A percentile compares a stretch with the other conserved stretches of the same genome.
phyloP scores from a whole-genome alignment of 345 rosid genomes.

The Euphorbia peplus region DNA sequence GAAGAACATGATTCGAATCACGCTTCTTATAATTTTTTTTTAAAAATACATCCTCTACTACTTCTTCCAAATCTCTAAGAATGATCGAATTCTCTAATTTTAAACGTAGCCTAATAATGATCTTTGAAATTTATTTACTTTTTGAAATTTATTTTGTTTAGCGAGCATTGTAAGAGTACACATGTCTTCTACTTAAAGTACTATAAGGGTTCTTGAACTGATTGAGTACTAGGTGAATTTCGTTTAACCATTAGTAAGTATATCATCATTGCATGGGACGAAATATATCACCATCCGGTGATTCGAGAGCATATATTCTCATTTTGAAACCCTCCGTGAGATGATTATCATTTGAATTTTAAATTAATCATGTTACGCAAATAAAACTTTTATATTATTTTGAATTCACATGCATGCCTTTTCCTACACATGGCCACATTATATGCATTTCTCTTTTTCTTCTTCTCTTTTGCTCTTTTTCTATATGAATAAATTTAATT shows the following conservation, averaged over 20 bases:
- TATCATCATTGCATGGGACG: constrained; percentile 3
- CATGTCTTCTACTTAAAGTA: too few relatives aligned
- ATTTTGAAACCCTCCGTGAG: not conserved
- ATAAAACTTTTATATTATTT: not conserved
- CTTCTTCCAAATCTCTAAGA: too few relatives aligned
- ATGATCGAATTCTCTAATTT: too few relatives aligned
- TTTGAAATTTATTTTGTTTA: too few relatives aligned
- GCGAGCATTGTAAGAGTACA: constrained; percentile 22
- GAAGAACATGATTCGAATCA: too few relatives aligned
- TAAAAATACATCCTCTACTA: too few relatives aligned
- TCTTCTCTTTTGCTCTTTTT: not conserved
- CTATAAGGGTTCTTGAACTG: too few relatives aligned
- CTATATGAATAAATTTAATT: not conserved
- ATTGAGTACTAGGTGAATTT: constrained; percentile 33
- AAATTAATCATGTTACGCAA: not conserved
- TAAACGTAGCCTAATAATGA: too few relatives aligned
- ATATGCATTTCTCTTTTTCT: not conserved
- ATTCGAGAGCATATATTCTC: constrained; percentile 9
- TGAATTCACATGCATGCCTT: not conserved
- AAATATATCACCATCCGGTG: constrained; percentile 4
- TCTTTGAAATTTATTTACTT: too few relatives aligned
- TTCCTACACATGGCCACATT: not conserved
- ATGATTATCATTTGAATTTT: constrained; percentile 13
- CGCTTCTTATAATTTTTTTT: too few relatives aligned
- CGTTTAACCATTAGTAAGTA: constrained; percentile 28